These are phyloP conservation scores for Carpinus viminea DNA, from an alignment of 306 rosid genomes.

Conservation along the genomic window DNA sequence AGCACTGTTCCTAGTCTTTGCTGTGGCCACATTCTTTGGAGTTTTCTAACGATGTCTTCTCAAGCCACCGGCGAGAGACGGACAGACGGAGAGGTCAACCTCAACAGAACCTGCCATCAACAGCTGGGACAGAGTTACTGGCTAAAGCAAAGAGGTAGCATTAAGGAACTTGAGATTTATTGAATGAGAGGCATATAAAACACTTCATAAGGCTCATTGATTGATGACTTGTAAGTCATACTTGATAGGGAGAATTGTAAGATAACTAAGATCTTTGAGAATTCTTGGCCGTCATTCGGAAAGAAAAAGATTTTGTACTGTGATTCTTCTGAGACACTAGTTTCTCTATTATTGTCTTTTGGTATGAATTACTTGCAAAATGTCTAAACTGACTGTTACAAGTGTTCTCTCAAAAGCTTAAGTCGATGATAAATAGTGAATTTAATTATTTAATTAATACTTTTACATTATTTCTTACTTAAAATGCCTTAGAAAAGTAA, in stretches of 20 bases:
- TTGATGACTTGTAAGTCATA: background rate
- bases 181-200: background rate
- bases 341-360: background rate
- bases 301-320: background rate
- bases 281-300: background rate
- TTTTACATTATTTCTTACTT: too few relatives aligned
- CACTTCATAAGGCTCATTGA: background rate
- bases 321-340: background rate
- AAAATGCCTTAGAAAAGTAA: too few relatives aligned
- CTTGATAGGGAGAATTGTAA: background rate
- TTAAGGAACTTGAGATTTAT: background rate
- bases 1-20: conserved; percentile 75
- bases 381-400: background rate
- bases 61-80: background rate
- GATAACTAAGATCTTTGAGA: background rate
- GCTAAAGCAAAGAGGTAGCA: background rate
- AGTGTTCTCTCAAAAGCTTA: background rate
- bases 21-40: conserved; percentile 83
- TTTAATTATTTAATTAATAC: too few relatives aligned
- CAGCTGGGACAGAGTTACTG: background rate
- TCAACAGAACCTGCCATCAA: background rate
- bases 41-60: conserved; percentile 55
- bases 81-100: background rate
- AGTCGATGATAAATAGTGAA: too few relatives aligned
- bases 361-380: background rate